phyloP scores from a whole-genome alignment of 2,329 filamentous ascomycete genomes.

The Fusarium sp. region DNA sequence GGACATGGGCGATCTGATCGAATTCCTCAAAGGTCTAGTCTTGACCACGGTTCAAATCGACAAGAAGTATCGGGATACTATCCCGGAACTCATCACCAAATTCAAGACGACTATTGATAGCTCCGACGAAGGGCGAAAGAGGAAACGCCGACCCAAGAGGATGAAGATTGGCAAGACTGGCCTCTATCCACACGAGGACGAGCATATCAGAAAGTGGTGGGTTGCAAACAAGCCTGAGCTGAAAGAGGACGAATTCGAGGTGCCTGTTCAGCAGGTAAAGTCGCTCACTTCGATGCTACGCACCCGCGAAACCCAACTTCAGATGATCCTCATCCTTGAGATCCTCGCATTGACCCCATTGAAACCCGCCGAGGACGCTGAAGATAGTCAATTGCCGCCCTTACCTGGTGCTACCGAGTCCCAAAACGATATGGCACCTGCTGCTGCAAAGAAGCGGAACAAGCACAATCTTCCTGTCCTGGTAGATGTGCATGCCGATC shows the following conservation, averaged over 20 bases:
- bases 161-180: slow-evolving; percentile 75
- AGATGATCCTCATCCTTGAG: slow-evolving; percentile 83
- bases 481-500: slow-evolving; percentile 79
- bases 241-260: slow-evolving; percentile 59
- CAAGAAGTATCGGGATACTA: slow-evolving; percentile 80
- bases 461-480: slow-evolving; percentile 73
- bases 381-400: slow-evolving; percentile 59
- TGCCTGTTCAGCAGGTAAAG: slow-evolving; percentile 65
- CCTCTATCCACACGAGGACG: slow-evolving; percentile 74
- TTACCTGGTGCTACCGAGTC: slow-evolving; percentile 52
- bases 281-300: slow-evolving; percentile 73
- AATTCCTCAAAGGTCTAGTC: slow-evolving; percentile 76
- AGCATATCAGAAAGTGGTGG: slow-evolving; percentile 78
- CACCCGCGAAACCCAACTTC: slow-evolving; percentile 81
- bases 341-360: slow-evolving; percentile 75
- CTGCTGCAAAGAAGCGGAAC: slow-evolving; percentile 63
- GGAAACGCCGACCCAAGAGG: slow-evolving; percentile 68
- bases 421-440: slow-evolving; percentile 42
- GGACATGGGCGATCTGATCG: slow-evolving; percentile 71
- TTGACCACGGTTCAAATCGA: slow-evolving; percentile 75
- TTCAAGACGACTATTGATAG: slow-evolving; percentile 67
- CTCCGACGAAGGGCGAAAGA: slow-evolving; percentile 59
- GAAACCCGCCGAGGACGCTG: slow-evolving; percentile 52
- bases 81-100: slow-evolving; percentile 70
- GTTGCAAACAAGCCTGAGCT: slow-evolving; percentile 62